Percentiles rank a stretch among this genome's conserved stretches.
phyloP scores from a whole-genome alignment of 2,329 filamentous ascomycete genomes.

The Paecilomyces sp. region DNA sequence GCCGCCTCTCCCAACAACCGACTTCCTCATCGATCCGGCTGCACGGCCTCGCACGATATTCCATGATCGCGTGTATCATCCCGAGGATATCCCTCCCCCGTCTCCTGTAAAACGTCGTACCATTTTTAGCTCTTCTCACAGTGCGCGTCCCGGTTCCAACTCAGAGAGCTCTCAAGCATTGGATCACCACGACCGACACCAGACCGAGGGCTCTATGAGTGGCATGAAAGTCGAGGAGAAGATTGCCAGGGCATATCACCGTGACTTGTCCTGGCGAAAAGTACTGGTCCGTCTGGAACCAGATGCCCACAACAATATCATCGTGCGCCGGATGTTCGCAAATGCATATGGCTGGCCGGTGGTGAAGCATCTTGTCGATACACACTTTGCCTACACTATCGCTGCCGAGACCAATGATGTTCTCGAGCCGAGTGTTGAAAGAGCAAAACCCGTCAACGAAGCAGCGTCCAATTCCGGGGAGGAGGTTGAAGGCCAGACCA shows the following conservation, averaged over 20 bases:
- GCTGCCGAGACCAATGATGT: constrained; percentile 60
- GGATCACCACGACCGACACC: constrained; percentile 3
- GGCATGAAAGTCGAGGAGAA: constrained; percentile 92
- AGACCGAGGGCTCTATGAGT: constrained; percentile 14
- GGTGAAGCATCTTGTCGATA: constrained; percentile 87
- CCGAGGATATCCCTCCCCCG: constrained; percentile 81
- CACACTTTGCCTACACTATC: constrained; percentile 77
- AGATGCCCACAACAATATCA: constrained; percentile 97
- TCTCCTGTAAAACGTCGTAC: constrained; percentile 43
- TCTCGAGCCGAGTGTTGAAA: constrained; percentile 59
- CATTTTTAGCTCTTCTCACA: constrained; percentile 18
- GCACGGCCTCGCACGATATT: constrained; percentile 85
- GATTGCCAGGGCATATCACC: constrained; percentile 92
- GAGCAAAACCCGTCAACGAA: constrained; percentile 55
- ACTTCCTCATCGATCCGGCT: constrained; percentile 77
- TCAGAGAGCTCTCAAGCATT: constrained; percentile 8
- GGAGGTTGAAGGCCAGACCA: constrained; percentile 48
- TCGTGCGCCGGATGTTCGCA: constrained; percentile 91
- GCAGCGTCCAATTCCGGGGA: constrained; percentile 56
- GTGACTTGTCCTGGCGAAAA: constrained; percentile 88
- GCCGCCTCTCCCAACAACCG: constrained; percentile 72
- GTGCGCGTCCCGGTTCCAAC: constrained; percentile 10
- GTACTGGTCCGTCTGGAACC: constrained; percentile 92
- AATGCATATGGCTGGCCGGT: constrained; percentile 99
- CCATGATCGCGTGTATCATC: constrained; percentile 92